Percentiles rank a stretch among this genome's conserved stretches.
Conservation (phyloP, 306 rosid species). For the Cajanus cajan region DNA sequence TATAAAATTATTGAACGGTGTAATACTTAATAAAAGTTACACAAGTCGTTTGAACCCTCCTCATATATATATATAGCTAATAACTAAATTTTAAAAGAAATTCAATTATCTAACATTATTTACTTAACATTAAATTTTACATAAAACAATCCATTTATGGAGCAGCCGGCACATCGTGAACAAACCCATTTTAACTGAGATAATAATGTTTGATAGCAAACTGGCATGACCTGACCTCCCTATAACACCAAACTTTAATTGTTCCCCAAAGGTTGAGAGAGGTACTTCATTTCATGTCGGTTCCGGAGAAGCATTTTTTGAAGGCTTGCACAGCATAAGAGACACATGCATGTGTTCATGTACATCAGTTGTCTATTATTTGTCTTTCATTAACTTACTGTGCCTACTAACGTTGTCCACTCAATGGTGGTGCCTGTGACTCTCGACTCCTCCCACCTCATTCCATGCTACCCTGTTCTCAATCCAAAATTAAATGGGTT, state of each 20-base stretch:
- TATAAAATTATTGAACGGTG: too few relatives aligned
- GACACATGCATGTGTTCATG: slow-evolving; percentile 33
- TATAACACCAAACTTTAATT: not conserved
- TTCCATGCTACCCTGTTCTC: too few relatives aligned
- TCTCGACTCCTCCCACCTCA: too few relatives aligned
- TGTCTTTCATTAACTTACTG: too few relatives aligned
- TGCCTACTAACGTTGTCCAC: too few relatives aligned
- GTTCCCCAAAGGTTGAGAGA: slow-evolving; percentile 16
- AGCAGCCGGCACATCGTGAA: slow-evolving; percentile 8
- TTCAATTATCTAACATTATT: too few relatives aligned
- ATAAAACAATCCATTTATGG: not conserved
- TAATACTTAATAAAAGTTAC: too few relatives aligned
- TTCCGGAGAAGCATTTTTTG: slow-evolving; percentile 35
- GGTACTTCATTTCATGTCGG: slow-evolving; percentile 42
- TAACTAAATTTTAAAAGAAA: too few relatives aligned
- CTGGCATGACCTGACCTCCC: slow-evolving; percentile 1
- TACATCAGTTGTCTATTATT: not conserved
- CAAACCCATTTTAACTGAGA: not conserved
- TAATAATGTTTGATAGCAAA: slow-evolving; percentile 29
- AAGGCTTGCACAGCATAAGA: not conserved
- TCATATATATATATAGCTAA: too few relatives aligned
- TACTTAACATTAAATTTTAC: not conserved
- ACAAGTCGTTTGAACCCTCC: too few relatives aligned
- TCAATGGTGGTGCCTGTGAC: too few relatives aligned
- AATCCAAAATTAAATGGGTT: too few relatives aligned